phyloP scores from a whole-genome alignment of 805 yeast species.

The Wickerhamiella spandovensis region DNA sequence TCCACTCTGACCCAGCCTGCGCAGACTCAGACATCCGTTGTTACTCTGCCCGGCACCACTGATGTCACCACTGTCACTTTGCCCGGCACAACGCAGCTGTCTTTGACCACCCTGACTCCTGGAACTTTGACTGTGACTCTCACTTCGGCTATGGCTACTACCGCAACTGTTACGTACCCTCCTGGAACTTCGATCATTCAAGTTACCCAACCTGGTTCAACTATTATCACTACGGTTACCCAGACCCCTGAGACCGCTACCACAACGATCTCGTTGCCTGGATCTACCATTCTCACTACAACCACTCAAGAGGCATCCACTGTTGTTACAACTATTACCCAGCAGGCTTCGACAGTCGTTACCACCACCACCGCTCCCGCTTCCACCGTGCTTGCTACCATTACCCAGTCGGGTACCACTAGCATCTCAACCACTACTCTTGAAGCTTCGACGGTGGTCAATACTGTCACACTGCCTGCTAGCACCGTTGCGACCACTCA shows the following conservation, averaged over 20 bases:
- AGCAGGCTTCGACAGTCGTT: neutral
- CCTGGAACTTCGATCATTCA: neutral
- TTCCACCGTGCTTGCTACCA: neutral
- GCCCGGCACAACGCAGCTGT: constrained; percentile 2
- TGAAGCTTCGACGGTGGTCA: neutral
- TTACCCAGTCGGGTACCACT: neutral
- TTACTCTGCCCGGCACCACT: constrained; percentile 4
- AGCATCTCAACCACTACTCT: neutral
- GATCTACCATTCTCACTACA: neutral
- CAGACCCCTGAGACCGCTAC: neutral
- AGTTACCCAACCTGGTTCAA: neutral
- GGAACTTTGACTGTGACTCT: neutral
- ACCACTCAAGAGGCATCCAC: constrained; percentile 1
- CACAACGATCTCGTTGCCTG: neutral
- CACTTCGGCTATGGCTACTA: neutral
- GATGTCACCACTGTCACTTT: constrained; percentile 1
- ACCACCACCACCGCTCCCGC: neutral
- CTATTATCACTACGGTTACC: neutral
- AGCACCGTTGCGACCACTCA: neutral
- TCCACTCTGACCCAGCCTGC: neutral
- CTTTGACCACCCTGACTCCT: neutral
- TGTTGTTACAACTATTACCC: neutral
- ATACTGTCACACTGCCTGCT: neutral
- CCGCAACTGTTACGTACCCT: neutral
- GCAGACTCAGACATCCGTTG: neutral